These are phyloP conservation scores for Fraxinus greggii DNA, from an alignment of 305 asterid species.

Conservation along the genomic window DNA sequence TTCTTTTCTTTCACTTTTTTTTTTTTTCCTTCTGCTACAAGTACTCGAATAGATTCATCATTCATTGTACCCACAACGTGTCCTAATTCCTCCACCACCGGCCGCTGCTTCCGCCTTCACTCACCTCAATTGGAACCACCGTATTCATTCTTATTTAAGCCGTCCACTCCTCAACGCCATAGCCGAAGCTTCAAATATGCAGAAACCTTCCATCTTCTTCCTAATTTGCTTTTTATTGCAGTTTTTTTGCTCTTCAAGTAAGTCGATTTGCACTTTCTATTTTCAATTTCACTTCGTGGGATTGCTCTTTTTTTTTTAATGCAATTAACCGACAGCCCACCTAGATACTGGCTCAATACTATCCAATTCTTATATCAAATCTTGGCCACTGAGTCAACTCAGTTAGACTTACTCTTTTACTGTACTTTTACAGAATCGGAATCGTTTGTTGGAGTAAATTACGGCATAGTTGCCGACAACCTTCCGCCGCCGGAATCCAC, in stretches of 20 bases:
- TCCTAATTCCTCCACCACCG: background rate
- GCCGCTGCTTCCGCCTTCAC: background rate
- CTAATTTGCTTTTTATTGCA: background rate
- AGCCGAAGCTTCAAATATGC: background rate
- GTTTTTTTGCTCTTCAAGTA: background rate
- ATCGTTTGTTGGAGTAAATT: slow-evolving; percentile 45
- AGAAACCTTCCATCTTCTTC: background rate
- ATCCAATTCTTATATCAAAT: background rate
- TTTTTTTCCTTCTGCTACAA: background rate
- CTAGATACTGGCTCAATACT: background rate
- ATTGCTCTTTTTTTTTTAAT: background rate
- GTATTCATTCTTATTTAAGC: background rate
- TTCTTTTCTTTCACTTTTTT: background rate
- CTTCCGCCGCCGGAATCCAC: slow-evolving; percentile 47
- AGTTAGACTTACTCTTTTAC: background rate
- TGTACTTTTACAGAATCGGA: slow-evolving; percentile 33
- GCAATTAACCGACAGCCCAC: background rate
- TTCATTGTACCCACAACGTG: background rate
- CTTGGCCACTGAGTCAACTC: background rate
- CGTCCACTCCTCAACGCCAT: background rate
- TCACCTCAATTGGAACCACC: background rate
- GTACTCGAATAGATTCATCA: background rate
- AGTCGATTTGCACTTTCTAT: background rate
- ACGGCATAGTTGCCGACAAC: slow-evolving; percentile 48
- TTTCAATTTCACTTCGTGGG: background rate